phyloP scores from a whole-genome alignment of 2,329 filamentous ascomycete genomes.

The Elsinoe necatrix region DNA sequence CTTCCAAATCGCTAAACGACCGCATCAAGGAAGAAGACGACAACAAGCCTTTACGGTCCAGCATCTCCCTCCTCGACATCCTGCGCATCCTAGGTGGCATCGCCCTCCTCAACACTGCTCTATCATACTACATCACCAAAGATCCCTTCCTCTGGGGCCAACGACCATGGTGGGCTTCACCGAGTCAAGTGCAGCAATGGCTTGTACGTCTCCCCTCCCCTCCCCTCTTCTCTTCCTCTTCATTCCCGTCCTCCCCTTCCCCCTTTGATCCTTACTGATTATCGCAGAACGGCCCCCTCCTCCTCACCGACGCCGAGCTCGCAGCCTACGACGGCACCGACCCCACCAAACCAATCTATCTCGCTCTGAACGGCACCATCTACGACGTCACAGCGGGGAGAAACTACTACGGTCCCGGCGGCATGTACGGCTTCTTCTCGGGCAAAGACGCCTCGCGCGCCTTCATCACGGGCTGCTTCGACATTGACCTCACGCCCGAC shows the following conservation, averaged over 20 bases:
- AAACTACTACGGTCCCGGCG: slow-evolving; percentile 55
- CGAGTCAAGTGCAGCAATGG: slow-evolving; percentile 51
- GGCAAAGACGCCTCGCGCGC: slow-evolving; percentile 79
- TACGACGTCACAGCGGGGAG: slow-evolving; percentile 67
- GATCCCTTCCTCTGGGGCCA: slow-evolving; percentile 59
- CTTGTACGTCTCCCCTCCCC: slow-evolving; percentile 46
- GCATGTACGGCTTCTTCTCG: slow-evolving; percentile 78
- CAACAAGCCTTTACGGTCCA: neutral
- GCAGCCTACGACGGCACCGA: slow-evolving; percentile 69
- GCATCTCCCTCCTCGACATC: slow-evolving; percentile 24
- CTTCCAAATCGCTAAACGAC: neutral
- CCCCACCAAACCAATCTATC: slow-evolving; percentile 68
- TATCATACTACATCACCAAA: slow-evolving; percentile 34
- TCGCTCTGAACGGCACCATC: slow-evolving; percentile 81
- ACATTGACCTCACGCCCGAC: slow-evolving; percentile 74
- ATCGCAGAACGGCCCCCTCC: slow-evolving; percentile 47
- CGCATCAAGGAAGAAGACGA: slow-evolving; percentile 10
- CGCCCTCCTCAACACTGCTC: slow-evolving; percentile 28
- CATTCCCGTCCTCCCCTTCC: slow-evolving; percentile 1
- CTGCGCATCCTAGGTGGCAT: slow-evolving; percentile 29
- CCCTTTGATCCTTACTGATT: slow-evolving; percentile 14
- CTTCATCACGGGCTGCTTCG: slow-evolving; percentile 90
- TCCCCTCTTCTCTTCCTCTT: slow-evolving; percentile 14
- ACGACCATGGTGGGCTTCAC: slow-evolving; percentile 53
- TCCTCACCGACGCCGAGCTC: slow-evolving; percentile 69